phyloP scores from a whole-genome alignment of 2,329 filamentous ascomycete genomes.

The Waltergamsia citrina region DNA sequence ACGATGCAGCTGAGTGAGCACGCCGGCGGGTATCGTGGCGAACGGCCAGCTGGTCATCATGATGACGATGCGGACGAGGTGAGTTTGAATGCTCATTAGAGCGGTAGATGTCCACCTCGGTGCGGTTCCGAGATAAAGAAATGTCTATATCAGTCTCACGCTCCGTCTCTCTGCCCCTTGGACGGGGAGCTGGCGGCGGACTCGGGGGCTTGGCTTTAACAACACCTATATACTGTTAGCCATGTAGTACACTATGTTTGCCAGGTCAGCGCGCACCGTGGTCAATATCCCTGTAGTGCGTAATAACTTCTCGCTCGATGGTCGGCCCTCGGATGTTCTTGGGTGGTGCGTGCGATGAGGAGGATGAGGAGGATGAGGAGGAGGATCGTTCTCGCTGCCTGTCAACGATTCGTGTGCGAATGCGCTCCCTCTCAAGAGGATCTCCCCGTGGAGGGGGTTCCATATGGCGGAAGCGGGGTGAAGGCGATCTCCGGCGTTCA shows the following conservation, averaged over 20 bases:
- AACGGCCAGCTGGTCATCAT: slow-evolving; percentile 59
- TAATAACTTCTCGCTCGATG: slow-evolving; percentile 83
- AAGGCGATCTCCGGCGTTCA: slow-evolving; percentile 17
- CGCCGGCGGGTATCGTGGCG: slow-evolving; percentile 46
- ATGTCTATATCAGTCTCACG: slow-evolving; percentile 55
- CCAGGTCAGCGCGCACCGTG: slow-evolving; percentile 54
- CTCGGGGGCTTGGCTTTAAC: slow-evolving; percentile 30
- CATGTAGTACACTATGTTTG: neutral
- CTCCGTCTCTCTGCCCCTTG: slow-evolving; percentile 27
- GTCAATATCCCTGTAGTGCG: slow-evolving; percentile 78
- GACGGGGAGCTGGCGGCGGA: slow-evolving; percentile 39
- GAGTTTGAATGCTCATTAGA: slow-evolving; percentile 28
- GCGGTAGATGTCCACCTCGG: slow-evolving; percentile 47
- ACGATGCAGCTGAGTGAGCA: slow-evolving; percentile 39
- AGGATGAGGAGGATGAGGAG: slow-evolving; percentile 20
- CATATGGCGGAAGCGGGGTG: slow-evolving; percentile 26
- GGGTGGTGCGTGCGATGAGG: slow-evolving; percentile 47
- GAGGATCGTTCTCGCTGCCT: slow-evolving; percentile 27
- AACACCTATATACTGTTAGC: slow-evolving; percentile 27
- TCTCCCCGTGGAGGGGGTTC: slow-evolving; percentile 25
- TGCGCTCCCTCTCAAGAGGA: slow-evolving; percentile 33
- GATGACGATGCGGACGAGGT: slow-evolving; percentile 32
- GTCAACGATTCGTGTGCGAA: slow-evolving; percentile 39
- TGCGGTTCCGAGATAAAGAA: slow-evolving; percentile 40
- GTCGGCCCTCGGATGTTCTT: slow-evolving; percentile 65